Base-by-base conservation (phyloP, 1,284 basidiomycete species). In the Melampsora americana region DNA sequence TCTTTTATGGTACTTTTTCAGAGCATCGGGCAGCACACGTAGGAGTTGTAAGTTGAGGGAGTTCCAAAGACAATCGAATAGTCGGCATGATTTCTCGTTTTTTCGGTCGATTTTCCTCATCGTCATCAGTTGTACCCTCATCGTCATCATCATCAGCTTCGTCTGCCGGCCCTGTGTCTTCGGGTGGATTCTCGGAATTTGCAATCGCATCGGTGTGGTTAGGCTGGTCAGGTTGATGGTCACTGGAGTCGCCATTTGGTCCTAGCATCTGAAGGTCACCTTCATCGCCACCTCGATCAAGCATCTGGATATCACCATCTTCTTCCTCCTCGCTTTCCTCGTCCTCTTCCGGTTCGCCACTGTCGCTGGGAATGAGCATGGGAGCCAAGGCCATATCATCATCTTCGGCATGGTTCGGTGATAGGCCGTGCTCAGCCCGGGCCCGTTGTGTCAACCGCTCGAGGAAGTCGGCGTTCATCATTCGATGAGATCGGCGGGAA, bases 241-340 rank as follows among this genome's bases (percentile, higher is more conserved):
- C 28, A 48, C 66, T 53, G 28, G 35, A 32, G 46, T 62, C 60
- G 9, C 75, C 72, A 2, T 48, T 77, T 66, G 75, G 66, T 30
- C 71, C 66, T 16, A 78, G 18, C 35, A 53, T 62, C 56, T 59
- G 53, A 39, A 48, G 71, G 50, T 66, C 70, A 65, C 78, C 79
- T 1, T 66, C 74, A 39, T 66, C 76, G 18, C 32, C 73, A 16
- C 65, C 66, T 26, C 26, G 72, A 4, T 69, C 64, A 12, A 62
- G 66, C 23, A 77, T 70, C 7, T 66, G 60, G n/a, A 72, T 66
- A n/a, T 69, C 61, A 23, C 71, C 78, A n/a, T 66, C 69, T 30
- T 65, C 35, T 30, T 74, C 65, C 18, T 77, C 32, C 20, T 50
- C 70, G 12, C 53, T 59, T 28, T 50, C 46, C 9, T 67, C 69